These are phyloP conservation scores for Phylloporus arenicola DNA, from an alignment of 768 basidiomycete genomes.

Conservation along the genomic window DNA sequence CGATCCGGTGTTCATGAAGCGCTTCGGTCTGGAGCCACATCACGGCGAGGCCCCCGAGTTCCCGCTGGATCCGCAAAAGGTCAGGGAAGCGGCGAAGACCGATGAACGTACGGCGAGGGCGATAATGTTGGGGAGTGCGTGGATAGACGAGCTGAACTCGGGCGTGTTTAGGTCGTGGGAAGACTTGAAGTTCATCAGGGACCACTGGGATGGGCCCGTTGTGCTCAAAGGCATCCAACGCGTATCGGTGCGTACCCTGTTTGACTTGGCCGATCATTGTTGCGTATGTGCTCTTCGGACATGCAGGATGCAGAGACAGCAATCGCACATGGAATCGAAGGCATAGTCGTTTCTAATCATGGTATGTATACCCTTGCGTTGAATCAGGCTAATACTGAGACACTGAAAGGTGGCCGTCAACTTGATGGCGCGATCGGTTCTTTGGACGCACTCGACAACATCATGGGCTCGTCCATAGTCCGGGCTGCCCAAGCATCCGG, in stretches of 20 bases:
- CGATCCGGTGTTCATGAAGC: slow-evolving; percentile 75
- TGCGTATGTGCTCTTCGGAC: not conserved
- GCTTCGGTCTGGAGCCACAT: slow-evolving; percentile 40
- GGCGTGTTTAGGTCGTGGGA: slow-evolving; percentile 67
- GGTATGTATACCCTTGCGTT: slow-evolving; percentile 6
- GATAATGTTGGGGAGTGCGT: slow-evolving; percentile 50
- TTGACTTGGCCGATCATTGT: not conserved
- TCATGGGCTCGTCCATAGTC: slow-evolving; percentile 59
- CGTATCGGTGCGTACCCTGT: slow-evolving; percentile 41
- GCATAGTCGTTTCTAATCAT: slow-evolving; percentile 46
- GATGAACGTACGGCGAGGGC: slow-evolving; percentile 38
- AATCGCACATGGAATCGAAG: slow-evolving; percentile 37
- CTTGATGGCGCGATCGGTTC: slow-evolving; percentile 78
- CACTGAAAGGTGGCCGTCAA: slow-evolving; percentile 58
- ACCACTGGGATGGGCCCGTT: slow-evolving; percentile 74
- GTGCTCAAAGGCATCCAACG: slow-evolving; percentile 75
- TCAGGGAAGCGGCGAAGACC: slow-evolving; percentile 41
- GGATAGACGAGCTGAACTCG: slow-evolving; percentile 59
- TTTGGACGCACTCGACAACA: slow-evolving; percentile 62
- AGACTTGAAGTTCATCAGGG: slow-evolving; percentile 59
- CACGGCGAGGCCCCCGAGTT: slow-evolving; percentile 40
- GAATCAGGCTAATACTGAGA: not conserved
- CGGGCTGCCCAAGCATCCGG: slow-evolving; percentile 54
- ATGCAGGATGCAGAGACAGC: slow-evolving; percentile 47
- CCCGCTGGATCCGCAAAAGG: slow-evolving; percentile 51